phyloP scores from a whole-genome alignment of 306 rosid species.

The Acmispon strigosus region DNA sequence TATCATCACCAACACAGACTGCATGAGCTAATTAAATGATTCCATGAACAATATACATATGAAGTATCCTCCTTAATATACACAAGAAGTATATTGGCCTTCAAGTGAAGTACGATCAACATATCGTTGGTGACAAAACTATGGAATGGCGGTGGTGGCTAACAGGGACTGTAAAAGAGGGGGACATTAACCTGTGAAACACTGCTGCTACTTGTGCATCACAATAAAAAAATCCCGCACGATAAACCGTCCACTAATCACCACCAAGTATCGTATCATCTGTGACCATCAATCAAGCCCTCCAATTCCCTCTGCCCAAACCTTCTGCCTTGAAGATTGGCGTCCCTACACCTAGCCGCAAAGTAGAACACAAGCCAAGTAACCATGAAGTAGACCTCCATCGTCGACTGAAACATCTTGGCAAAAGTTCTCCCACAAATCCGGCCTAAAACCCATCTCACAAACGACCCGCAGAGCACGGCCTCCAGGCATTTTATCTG shows the following conservation, averaged over 20 bases:
- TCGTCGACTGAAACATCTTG: slow-evolving; percentile 65
- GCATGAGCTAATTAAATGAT: slow-evolving; percentile 34
- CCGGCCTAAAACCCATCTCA: slow-evolving; percentile 54
- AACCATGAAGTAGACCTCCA: slow-evolving; percentile 96
- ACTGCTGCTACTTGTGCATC: slow-evolving; percentile 40
- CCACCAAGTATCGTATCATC: slow-evolving; percentile 47
- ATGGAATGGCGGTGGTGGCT: slow-evolving; percentile 36
- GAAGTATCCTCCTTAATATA: slow-evolving; percentile 59
- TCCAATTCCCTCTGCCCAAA: slow-evolving; percentile 72
- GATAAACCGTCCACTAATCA: slow-evolving; percentile 24
- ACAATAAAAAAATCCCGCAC: slow-evolving; percentile 28
- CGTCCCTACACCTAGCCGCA: slow-evolving; percentile 63
- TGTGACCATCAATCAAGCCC: slow-evolving; percentile 58
- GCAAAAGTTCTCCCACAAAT: slow-evolving; percentile 54
- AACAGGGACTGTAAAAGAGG: slow-evolving; percentile 40
- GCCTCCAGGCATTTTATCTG: slow-evolving; percentile 81
- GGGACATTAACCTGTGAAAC: slow-evolving; percentile 39
- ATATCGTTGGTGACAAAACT: slow-evolving; percentile 48
- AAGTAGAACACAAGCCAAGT: slow-evolving; percentile 83
- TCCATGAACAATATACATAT: slow-evolving; percentile 52
- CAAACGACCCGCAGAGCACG: slow-evolving; percentile 56
- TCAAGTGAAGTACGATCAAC: slow-evolving; percentile 48
- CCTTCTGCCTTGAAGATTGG: slow-evolving; percentile 56
- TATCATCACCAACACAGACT: slow-evolving; percentile 36
- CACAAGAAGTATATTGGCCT: slow-evolving; percentile 59